These are phyloP conservation scores for Ascochyta rabiei DNA, from an alignment of 2,329 filamentous ascomycete genomes.

Conservation along the genomic window DNA sequence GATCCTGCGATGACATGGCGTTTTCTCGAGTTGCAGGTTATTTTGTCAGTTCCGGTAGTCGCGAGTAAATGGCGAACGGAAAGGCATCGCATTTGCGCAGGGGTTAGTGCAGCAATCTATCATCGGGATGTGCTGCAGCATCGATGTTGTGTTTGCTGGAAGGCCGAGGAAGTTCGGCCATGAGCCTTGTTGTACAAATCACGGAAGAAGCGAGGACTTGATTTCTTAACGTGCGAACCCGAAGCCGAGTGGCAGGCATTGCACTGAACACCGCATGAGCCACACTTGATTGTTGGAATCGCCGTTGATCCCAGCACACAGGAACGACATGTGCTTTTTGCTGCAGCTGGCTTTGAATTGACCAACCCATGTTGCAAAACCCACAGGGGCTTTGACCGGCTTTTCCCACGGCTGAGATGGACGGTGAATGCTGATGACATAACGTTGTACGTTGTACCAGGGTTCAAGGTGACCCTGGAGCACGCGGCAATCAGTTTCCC, in stretches of 20 bases:
- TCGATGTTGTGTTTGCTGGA: conserved; percentile 16
- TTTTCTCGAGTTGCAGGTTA: conserved; percentile 20
- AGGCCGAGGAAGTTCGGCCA: conserved; percentile 18
- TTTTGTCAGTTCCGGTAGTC: background rate
- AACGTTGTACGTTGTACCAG: conserved; percentile 9
- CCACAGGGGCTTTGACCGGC: background rate
- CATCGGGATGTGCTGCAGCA: conserved; percentile 20
- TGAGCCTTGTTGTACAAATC: conserved; percentile 17
- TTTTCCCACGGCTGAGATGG: conserved; percentile 2
- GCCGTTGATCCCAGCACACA: conserved; percentile 45
- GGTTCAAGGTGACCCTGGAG: background rate
- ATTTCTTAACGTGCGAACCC: conserved; percentile 17
- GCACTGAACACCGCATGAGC: conserved; percentile 39
- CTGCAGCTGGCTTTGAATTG: conserved; percentile 35
- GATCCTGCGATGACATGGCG: conserved; percentile 14
- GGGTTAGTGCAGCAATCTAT: conserved; percentile 19
- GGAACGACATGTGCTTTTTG: conserved; percentile 31
- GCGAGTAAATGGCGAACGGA: conserved; percentile 13
- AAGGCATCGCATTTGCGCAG: conserved; percentile 14
- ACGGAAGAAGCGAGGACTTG: conserved; percentile 3
- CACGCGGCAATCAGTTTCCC: background rate
- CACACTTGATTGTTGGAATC: conserved; percentile 44
- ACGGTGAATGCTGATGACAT: conserved; percentile 26
- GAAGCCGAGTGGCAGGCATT: conserved; percentile 27
- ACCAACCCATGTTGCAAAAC: conserved; percentile 9